Conservation (phyloP, 495 filamentous ascomycete species). For the Viridothelium virens region DNA sequence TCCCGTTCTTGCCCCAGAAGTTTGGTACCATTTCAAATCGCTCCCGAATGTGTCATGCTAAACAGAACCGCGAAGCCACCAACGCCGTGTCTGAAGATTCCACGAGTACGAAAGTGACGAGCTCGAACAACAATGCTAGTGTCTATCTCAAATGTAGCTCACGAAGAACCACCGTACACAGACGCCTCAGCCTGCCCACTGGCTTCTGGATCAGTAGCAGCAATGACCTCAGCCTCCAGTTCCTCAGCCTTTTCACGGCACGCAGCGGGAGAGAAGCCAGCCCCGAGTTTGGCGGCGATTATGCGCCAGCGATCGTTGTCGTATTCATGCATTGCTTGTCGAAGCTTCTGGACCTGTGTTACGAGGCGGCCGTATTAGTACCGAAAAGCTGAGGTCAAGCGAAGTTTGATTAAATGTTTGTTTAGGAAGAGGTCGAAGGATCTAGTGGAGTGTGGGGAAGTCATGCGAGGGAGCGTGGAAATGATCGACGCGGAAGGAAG, state of each 20-base stretch:
- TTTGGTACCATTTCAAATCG: not conserved
- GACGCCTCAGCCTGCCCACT: slow-evolving; percentile 4
- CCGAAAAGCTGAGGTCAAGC: not conserved
- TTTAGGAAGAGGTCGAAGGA: not conserved
- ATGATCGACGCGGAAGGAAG: not conserved
- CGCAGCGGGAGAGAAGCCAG: slow-evolving; percentile 72
- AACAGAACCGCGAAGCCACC: too few relatives aligned
- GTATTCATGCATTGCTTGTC: slow-evolving; percentile 74
- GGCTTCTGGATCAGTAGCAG: slow-evolving; percentile 4
- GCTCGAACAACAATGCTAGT: not conserved
- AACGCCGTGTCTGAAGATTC: too few relatives aligned
- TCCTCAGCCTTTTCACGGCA: slow-evolving; percentile 73
- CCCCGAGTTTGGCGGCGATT: slow-evolving; percentile 77
- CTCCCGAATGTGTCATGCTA: too few relatives aligned
- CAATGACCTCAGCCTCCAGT: slow-evolving; percentile 24
- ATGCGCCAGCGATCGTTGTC: slow-evolving; percentile 86
- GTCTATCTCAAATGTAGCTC: not conserved
- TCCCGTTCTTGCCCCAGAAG: not conserved
- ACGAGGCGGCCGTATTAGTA: not conserved
- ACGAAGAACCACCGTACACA: not conserved
- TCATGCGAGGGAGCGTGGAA: not conserved
- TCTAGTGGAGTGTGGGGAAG: not conserved
- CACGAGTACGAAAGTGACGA: too few relatives aligned
- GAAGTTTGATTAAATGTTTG: not conserved
- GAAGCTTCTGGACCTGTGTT: slow-evolving; percentile 64